These are phyloP conservation scores for Metschnikowia koreensis DNA, from an alignment of 805 yeast genomes.

Conservation along the genomic window DNA sequence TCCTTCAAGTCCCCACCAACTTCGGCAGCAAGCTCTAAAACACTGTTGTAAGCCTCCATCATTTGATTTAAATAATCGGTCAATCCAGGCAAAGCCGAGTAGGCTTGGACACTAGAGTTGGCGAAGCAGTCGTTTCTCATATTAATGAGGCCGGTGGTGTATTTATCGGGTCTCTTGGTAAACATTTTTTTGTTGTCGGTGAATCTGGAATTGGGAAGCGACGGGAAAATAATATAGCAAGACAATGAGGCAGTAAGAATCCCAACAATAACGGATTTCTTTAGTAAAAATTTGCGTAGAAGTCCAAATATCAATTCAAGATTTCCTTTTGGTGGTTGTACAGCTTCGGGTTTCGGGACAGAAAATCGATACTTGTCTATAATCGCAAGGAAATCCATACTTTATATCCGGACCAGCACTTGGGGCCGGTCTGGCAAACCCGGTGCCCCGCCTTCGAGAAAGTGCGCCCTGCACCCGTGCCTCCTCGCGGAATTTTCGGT, in stretches of 20 bases:
- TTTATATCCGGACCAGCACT: neutral
- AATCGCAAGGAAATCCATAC: slow-evolving; percentile 11
- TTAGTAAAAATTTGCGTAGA: neutral
- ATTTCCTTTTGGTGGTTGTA: neutral
- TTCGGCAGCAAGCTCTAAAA: slow-evolving; percentile 19
- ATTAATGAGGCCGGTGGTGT: slow-evolving; percentile 81
- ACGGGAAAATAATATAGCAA: slow-evolving; percentile 15
- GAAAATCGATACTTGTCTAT: slow-evolving; percentile 5
- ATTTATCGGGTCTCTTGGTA: slow-evolving; percentile 61
- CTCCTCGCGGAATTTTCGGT: neutral
- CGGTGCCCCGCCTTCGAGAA: slow-evolving; percentile 9
- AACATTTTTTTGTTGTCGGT: slow-evolving; percentile 26
- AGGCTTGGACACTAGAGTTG: slow-evolving; percentile 81
- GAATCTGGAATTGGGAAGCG: slow-evolving; percentile 6
- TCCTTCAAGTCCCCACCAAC: slow-evolving; percentile 13
- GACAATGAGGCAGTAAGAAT: slow-evolving; percentile 6
- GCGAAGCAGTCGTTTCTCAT: slow-evolving; percentile 90
- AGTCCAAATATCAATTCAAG: neutral
- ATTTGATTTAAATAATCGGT: slow-evolving; percentile 53
- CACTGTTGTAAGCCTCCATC: slow-evolving; percentile 26
- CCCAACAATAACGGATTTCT: neutral
- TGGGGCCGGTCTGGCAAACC: neutral
- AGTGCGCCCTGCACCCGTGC: slow-evolving; percentile 4
- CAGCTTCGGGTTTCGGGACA: slow-evolving; percentile 1
- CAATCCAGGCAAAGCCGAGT: slow-evolving; percentile 59